Evolutionary conservation across 106 monocot species (phyloP), one percentile per base, ranked within the genome.

Genomic region (Cymbidium sinense): DNA sequence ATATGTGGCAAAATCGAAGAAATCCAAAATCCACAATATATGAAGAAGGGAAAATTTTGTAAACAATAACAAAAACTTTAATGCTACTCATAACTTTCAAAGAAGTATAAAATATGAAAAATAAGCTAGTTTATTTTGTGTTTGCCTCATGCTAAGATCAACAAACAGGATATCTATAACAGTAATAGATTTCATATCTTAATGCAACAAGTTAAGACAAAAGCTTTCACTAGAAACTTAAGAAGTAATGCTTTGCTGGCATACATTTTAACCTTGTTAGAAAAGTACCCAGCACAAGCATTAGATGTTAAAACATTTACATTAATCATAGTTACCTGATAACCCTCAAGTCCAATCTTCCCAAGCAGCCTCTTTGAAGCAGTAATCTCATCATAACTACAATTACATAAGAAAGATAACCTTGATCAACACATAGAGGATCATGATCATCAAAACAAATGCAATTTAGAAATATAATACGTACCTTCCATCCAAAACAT

Each of bases 401-500:
- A 76, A 80, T 11, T 39, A 61, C 4, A 20, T 10, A 44, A 80
- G 19, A 67, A 83, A 62, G 20, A 52, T 61, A 61, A 51, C 4
- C 13, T 17, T 33, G 17, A 67, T 33, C 29, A 64, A 64, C 39
- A 5, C 36, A 41, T 51, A 77, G 9, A 0, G 61, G 21, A 58
- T 8, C n/a, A 61, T 35, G 55, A 37, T 39, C 25, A 25, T n/a
- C 28, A 58, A n/a, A 62, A 55, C n/a, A 36, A 77, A 75, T 77
- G 33, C 6, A 73, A 61, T 17, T 64, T 35, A 3, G 2, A 76
- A 51, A 15, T 69, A 75, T 1, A 83, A 15, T 36, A 37, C 79
- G 67, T 84, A 94, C 94, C 82, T 85, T 84, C 77, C 94, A 37
- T 85, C 87, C 64, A 93, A 72, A 79, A 86, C 54, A 76, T 86